These are phyloP conservation scores for Aspergillus spinulosporus DNA, from an alignment of 2,329 filamentous ascomycete genomes.

Conservation along the genomic window DNA sequence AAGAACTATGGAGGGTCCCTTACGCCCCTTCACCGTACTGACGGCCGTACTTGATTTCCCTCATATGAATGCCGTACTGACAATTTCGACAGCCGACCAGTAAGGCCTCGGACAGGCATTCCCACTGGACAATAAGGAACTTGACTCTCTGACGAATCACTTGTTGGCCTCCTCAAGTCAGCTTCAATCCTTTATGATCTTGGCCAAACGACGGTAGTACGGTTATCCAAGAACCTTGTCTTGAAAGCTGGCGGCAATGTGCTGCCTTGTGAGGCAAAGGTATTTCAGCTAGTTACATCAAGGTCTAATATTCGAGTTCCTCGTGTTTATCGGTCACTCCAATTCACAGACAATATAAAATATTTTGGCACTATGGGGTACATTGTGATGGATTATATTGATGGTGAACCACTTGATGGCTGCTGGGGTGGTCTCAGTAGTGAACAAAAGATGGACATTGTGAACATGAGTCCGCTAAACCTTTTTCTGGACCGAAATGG, in stretches of 20 bases:
- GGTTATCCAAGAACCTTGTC: slow-evolving; percentile 24
- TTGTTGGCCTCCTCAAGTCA: slow-evolving; percentile 16
- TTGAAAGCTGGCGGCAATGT: slow-evolving; percentile 27
- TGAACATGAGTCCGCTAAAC: slow-evolving; percentile 25
- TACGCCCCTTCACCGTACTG: too few species aligned
- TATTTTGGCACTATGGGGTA: slow-evolving; percentile 29
- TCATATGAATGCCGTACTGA: too few species aligned
- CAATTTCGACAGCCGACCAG: too few species aligned
- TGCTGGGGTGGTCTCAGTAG: slow-evolving; percentile 22
- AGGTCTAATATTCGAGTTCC: slow-evolving; percentile 25
- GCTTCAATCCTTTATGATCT: slow-evolving; percentile 22
- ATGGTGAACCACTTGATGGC: slow-evolving; percentile 27
- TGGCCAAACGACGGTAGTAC: slow-evolving; percentile 25
- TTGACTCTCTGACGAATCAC: slow-evolving; percentile 19
- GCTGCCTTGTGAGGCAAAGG: slow-evolving; percentile 25
- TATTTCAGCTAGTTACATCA: slow-evolving; percentile 23
- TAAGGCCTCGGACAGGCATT: too few species aligned
- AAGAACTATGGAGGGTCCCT: too few species aligned
- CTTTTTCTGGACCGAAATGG: slow-evolving; percentile 19
- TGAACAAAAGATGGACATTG: slow-evolving; percentile 14
- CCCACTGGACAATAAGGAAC: too few species aligned
- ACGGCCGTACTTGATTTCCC: too few species aligned
- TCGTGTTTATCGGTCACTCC: slow-evolving; percentile 26
- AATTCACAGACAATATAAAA: slow-evolving; percentile 22
- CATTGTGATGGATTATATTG: slow-evolving; percentile 33